Conservation (phyloP, 108 stramenopile species). For the Cyclotella baltica region DNA sequence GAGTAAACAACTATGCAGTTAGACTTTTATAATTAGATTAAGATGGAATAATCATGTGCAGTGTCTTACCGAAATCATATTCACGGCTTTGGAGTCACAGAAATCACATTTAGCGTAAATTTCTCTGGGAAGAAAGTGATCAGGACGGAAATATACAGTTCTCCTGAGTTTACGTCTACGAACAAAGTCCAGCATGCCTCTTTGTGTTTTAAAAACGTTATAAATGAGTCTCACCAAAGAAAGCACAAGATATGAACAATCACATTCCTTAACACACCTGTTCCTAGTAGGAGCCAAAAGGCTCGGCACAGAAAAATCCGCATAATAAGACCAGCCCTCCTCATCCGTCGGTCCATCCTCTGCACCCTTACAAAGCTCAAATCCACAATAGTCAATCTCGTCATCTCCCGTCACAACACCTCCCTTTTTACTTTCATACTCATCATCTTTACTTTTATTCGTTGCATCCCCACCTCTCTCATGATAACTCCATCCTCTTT, state of each 20-base stretch:
- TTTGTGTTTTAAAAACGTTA: neutral
- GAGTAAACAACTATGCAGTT: no score
- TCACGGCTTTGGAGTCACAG: slow-evolving; percentile 65
- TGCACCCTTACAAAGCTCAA: slow-evolving; percentile 19
- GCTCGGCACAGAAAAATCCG: slow-evolving; percentile 55
- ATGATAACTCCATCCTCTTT: slow-evolving; percentile 52
- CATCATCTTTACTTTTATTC: slow-evolving; percentile 11
- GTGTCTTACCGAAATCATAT: slow-evolving; percentile 39
- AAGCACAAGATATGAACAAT: neutral
- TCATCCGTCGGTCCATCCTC: slow-evolving; percentile 44
- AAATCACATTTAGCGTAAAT: slow-evolving; percentile 59
- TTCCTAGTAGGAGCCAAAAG: slow-evolving; percentile 51
- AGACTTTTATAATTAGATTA: no score
- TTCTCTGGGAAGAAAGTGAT: slow-evolving; percentile 55
- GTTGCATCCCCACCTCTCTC: slow-evolving; percentile 23
- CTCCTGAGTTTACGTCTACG: slow-evolving; percentile 62
- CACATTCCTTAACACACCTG: slow-evolving; percentile 7
- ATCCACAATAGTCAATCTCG: slow-evolving; percentile 30
- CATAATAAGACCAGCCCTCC: slow-evolving; percentile 64
- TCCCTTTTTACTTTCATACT: slow-evolving; percentile 23
- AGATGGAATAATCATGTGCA: no score
- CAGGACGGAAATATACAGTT: slow-evolving; percentile 58
- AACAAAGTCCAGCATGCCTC: slow-evolving; percentile 60
- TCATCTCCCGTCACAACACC: neutral
- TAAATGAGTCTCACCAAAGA: neutral